Conservation (phyloP, 2,329 filamentous ascomycete genomes). For the Calonectria fujianensis region DNA sequence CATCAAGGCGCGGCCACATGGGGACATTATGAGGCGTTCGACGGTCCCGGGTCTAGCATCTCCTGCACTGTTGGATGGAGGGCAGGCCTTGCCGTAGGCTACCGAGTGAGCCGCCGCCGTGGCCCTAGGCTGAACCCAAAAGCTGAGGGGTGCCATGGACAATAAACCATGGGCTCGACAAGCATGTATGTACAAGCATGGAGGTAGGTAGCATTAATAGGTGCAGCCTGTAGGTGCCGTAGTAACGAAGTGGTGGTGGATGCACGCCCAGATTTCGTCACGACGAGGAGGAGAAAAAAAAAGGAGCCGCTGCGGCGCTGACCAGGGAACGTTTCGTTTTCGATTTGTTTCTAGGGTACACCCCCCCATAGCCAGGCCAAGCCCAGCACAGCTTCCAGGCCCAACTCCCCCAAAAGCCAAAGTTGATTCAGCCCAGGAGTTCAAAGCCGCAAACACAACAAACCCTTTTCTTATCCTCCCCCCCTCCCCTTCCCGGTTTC, state of each 20-base stretch:
- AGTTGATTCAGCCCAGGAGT: slow-evolving; percentile 12
- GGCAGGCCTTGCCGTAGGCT: slow-evolving; percentile 4
- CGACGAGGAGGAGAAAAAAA: slow-evolving; percentile 20
- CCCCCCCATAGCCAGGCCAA: slow-evolving; percentile 21
- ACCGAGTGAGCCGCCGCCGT: slow-evolving; percentile 28
- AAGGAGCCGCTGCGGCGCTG: slow-evolving; percentile 24
- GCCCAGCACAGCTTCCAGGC: slow-evolving; percentile 26
- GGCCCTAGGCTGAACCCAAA: slow-evolving; percentile 26
- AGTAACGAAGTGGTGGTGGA: slow-evolving; percentile 26
- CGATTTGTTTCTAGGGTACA: slow-evolving; percentile 39
- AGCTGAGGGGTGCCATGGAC: slow-evolving; percentile 13
- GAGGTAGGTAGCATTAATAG: slow-evolving; percentile 25
- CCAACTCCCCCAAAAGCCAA: slow-evolving; percentile 25
- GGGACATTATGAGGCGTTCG: slow-evolving; percentile 30
- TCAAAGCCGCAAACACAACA: slow-evolving; percentile 33
- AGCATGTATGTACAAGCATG: slow-evolving; percentile 3
- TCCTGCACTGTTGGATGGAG: neutral
- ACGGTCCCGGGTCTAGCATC: slow-evolving; percentile 1
- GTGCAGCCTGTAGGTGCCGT: slow-evolving; percentile 21
- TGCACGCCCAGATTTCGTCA: slow-evolving; percentile 20
- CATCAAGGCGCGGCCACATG: neutral
- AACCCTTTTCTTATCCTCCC: slow-evolving; percentile 11
- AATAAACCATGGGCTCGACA: neutral
- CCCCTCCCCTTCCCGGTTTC: neutral
- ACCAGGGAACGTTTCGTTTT: slow-evolving; percentile 44